A percentile compares a stretch with the other conserved stretches of the same genome.
Conservation (phyloP, 202 grass and related monocot species). For the Brachypodium distachyon region DNA sequence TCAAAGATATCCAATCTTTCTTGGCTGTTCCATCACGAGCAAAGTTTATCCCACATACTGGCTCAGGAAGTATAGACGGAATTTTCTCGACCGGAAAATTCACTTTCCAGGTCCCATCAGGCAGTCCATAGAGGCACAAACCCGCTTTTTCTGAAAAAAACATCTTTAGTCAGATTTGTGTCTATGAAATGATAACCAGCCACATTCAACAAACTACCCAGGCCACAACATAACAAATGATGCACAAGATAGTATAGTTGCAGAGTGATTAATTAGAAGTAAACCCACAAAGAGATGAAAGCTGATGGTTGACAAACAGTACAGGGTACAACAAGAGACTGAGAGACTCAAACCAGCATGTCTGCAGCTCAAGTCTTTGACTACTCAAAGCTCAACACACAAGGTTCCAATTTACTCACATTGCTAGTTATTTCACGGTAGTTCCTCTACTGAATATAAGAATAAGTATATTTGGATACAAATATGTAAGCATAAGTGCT, state of each 20-base stretch:
- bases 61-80: constrained; percentile 52
- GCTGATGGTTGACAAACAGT: not conserved
- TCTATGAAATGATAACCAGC: not conserved
- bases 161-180: not conserved
- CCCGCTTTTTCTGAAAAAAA: constrained; percentile 37
- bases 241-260: not conserved
- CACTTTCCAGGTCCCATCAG: constrained; percentile 51
- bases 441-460: not conserved
- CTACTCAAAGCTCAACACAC: not conserved
- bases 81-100: constrained; percentile 28
- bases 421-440: not conserved
- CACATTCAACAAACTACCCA: not conserved
- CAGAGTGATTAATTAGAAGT: constrained; percentile 1
- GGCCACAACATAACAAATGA: not conserved
- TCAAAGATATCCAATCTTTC: constrained; percentile 39
- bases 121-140: constrained; percentile 44
- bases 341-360: not conserved
- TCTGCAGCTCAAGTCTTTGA: not conserved
- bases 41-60: constrained; percentile 55
- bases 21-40: constrained; percentile 36
- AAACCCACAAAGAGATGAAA: not conserved
- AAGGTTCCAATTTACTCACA: not conserved
- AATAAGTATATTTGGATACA: too few species aligned
- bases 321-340: not conserved
- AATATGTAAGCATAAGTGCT: not conserved